phyloP scores from a whole-genome alignment of 2,329 filamentous ascomycete species.

The Cladosporium sp. region DNA sequence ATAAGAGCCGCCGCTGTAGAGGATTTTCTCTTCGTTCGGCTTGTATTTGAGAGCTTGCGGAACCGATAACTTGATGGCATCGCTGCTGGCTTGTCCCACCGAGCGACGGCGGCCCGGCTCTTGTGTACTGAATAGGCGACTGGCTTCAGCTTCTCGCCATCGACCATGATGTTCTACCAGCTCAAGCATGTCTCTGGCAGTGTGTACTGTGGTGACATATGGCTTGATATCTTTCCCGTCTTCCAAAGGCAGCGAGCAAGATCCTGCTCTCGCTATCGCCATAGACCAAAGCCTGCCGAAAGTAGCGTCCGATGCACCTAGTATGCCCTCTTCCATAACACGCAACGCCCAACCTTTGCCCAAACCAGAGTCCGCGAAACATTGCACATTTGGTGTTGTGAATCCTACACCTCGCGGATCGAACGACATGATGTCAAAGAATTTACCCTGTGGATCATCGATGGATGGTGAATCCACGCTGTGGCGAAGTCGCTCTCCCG shows the following conservation, averaged over 20 bases:
- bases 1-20: conserved; percentile 43
- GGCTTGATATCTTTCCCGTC: conserved; percentile 36
- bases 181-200: conserved; percentile 48
- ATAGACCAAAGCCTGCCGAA: conserved; percentile 41
- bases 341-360: conserved; percentile 36
- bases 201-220: conserved; percentile 44
- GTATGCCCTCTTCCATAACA: conserved; percentile 32
- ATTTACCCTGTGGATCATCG: conserved; percentile 26
- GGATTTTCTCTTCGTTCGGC: conserved; percentile 33
- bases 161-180: conserved; percentile 41
- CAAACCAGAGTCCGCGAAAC: conserved; percentile 30
- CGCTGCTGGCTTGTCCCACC: neutral
- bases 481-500: conserved; percentile 20
- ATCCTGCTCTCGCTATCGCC: conserved; percentile 31
- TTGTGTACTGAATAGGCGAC: neutral
- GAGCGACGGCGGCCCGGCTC: neutral
- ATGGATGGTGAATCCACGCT: conserved; percentile 16
- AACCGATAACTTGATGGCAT: neutral
- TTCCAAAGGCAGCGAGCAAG: conserved; percentile 24
- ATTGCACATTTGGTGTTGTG: conserved; percentile 33
- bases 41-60: conserved; percentile 17
- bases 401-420: conserved; percentile 41
- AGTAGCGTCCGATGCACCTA: conserved; percentile 36
- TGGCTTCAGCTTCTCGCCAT: conserved; percentile 28
- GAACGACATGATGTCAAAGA: conserved; percentile 43